Base-by-base conservation (phyloP, 2,329 filamentous ascomycete genomes). In the Talaromyces amestolkiae region DNA sequence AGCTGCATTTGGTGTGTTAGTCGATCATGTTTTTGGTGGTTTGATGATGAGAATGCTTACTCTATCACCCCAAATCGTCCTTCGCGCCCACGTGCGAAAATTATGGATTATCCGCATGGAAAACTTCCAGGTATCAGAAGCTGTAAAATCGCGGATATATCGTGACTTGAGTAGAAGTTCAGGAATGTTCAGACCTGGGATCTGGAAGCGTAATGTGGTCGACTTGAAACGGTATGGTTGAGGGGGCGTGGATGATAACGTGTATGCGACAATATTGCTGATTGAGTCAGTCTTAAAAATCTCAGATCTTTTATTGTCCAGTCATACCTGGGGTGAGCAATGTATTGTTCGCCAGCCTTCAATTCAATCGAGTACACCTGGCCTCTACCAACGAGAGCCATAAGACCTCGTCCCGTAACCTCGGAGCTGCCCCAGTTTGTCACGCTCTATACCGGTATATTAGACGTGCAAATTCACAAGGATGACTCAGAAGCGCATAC, bases 361-460 rank as follows among this genome's bases (percentile, higher is more conserved):
- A 99, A 80, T 1, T 87, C 89, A 39, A 99, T 83, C 71, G 95
- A 90, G 76, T 97, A 97, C 67, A 97, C 88, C 74, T 97, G 92
- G 0, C 95, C 95, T 22, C 90, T 91, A 7, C 93, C 93, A 9
- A 91, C 88, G 17, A 99, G 83, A 1, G 93, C 94, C 0, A 93
- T 86, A 24, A 99, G 83, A 0, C 95, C 95, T 69, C 95, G 87
- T 45, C 95, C 95, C 0, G 93, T 97, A 66, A 97, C 83, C 69
- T 91, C 86, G 13, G 94, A 93, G 80, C 87, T 95, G 71, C 95
- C 95, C 94, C 94, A 98, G 75, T 97, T 89, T 54, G 92, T 88
- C 61, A 97, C 74, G 65, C 91, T 85, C 82, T 86, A 75, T 69
- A 47, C n/a, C 17, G 22, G 3, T 31, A 5, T 24, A 27, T 59